Base-by-base conservation (phyloP, 495 filamentous ascomycete species). In the Hypoxylon cercidicola region DNA sequence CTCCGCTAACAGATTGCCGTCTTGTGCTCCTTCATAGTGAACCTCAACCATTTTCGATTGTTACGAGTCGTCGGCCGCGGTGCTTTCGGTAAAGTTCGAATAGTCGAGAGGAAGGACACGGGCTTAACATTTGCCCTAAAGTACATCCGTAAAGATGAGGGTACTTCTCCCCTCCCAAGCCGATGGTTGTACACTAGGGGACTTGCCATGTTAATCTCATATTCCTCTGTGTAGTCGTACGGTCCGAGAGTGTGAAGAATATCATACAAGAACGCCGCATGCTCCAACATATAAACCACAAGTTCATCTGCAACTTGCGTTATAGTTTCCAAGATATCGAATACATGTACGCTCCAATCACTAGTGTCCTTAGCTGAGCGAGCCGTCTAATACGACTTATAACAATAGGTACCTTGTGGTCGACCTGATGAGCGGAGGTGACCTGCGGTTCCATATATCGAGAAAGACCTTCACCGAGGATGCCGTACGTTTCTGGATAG, bases 291-390 rank as follows among this genome's bases (percentile, higher is more conserved):
- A 83, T 99, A 70, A 97, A 97, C 73, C 95, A 99, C 73, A 91
- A 94, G 28, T 98, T 99, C 79, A 89, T 99, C 58, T 99, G 95
- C 82, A 99, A 99, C 75, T 83, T 99, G 81, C 89, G 95, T 52
- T 99, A 98, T 78, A 97, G 93, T 81, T 99, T 99, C 74, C 95
- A 99, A 78, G 95, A 99, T 77, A 92, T 97, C 68, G 95, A 99
- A 74, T 99, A 99, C 78, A 89, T 99, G 95, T 99, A 83, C 67
- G 92, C 78, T 62, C 6, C 15, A 35, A 55, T 25, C 7, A 50
- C 39, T 35, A 43, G 15, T 35, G n/a, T 30, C 48, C 0, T 25
- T 15, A 37, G 20, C 19, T 32, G 39, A 30, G 25, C 37, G 20
- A 19, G 44, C 51, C 43, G 41, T 69, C 68, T 71, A 64, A 68